phyloP scores from a whole-genome alignment of 352 stramenopile species.

The Phytophthora sp. region DNA sequence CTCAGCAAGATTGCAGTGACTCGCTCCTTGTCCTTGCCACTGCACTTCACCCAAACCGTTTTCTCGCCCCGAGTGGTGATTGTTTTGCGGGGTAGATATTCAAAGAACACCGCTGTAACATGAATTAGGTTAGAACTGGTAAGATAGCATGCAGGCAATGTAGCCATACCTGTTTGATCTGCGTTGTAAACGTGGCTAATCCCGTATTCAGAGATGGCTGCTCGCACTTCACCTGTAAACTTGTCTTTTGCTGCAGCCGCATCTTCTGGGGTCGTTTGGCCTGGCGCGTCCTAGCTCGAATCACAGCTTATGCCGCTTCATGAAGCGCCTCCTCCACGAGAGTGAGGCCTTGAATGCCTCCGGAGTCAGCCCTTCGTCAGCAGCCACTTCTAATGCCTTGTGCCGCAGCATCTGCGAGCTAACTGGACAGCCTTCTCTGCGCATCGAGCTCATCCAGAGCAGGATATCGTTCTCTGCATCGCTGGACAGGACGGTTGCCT shows the following conservation, averaged over 20 bases:
- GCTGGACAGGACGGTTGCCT: conserved; percentile 8
- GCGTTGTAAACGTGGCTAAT: conserved; percentile 5
- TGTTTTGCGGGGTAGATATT: not conserved
- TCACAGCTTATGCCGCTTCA: conserved; percentile 8
- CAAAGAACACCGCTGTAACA: not conserved
- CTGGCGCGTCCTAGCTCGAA: conserved; percentile 1
- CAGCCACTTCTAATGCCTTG: conserved; percentile 10
- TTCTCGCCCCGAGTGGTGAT: not conserved
- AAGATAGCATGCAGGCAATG: not conserved
- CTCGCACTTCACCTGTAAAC: conserved; percentile 2
- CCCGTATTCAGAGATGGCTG: conserved; percentile 1
- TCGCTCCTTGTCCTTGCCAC: conserved; percentile 7
- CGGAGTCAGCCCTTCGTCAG: not conserved
- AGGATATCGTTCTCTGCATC: conserved; percentile 1
- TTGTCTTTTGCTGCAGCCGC: not conserved
- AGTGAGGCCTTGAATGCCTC: conserved; percentile 6
- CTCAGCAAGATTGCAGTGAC: conserved; percentile 2
- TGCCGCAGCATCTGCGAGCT: conserved; percentile 1
- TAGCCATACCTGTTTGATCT: conserved; percentile 8
- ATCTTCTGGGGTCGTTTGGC: conserved; percentile 14
- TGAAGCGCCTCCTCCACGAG: conserved; percentile 2
- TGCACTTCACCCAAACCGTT: conserved; percentile 13
- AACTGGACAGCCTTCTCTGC: conserved; percentile 3
- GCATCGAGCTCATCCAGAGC: conserved; percentile 4
- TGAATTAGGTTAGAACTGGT: too few relatives aligned